Conservation (phyloP, 2,329 filamentous ascomycete genomes). For the Calonectria henricotiae region DNA sequence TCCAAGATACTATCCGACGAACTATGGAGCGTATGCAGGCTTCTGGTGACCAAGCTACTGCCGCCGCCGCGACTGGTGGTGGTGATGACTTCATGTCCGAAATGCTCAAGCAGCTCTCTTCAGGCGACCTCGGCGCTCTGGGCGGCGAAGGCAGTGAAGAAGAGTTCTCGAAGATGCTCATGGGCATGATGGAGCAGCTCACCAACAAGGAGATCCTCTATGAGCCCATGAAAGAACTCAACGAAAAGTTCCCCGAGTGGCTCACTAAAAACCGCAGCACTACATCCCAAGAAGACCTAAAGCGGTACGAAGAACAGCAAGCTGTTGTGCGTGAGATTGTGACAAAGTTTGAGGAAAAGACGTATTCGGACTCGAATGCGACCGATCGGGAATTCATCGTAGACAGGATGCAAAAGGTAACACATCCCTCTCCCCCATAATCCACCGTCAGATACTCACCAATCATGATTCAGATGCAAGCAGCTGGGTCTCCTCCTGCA, state of each 20-base stretch:
- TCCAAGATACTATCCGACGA: slow-evolving; percentile 92
- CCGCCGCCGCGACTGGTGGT: slow-evolving; percentile 78
- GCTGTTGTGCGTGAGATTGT: slow-evolving; percentile 89
- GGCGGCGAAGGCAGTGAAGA: slow-evolving; percentile 79
- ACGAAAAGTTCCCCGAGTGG: slow-evolving; percentile 94
- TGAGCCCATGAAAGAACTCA: slow-evolving; percentile 97
- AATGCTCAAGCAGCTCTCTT: slow-evolving; percentile 86
- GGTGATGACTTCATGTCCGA: slow-evolving; percentile 90
- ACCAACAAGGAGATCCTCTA: slow-evolving; percentile 99
- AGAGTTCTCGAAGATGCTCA: slow-evolving; percentile 93
- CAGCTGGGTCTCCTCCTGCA: slow-evolving; percentile 88
- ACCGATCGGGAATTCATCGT: slow-evolving; percentile 93
- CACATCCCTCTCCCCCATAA: slow-evolving; percentile 28
- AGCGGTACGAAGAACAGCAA: slow-evolving; percentile 87
- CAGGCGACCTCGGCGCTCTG: slow-evolving; percentile 71
- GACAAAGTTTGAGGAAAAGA: slow-evolving; percentile 85
- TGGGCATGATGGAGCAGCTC: slow-evolving; percentile 99
- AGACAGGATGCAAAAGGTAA: slow-evolving; percentile 96
- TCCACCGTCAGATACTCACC: not conserved
- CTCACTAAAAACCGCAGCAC: slow-evolving; percentile 82
- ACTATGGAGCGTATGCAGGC: slow-evolving; percentile 98
- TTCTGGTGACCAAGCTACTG: slow-evolving; percentile 88
- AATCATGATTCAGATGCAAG: slow-evolving; percentile 85
- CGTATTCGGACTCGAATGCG: slow-evolving; percentile 86
- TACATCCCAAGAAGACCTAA: slow-evolving; percentile 80